Conservation (phyloP, 345 rosid genomes). For the Populus davidiana region DNA sequence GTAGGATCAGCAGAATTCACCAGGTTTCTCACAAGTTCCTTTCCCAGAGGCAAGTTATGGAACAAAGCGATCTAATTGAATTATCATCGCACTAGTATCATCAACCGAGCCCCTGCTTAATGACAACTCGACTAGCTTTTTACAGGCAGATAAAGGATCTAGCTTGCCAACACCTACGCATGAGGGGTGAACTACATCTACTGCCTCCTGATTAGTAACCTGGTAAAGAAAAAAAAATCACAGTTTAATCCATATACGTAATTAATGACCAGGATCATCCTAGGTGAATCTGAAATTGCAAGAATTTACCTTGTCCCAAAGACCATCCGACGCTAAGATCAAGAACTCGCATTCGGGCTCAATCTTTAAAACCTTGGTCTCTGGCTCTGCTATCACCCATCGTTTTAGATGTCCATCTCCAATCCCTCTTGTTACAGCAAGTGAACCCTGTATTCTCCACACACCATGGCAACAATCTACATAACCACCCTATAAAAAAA, state of each 20-base stretch:
- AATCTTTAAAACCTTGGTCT: conserved; percentile 46
- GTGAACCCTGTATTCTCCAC: conserved; percentile 82
- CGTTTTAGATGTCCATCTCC: conserved; percentile 68
- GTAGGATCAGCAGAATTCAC: conserved; percentile 13
- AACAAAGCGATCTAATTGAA: conserved; percentile 42
- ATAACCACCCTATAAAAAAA: conserved; percentile 63
- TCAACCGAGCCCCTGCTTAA: conserved; percentile 59
- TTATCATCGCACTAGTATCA: conserved; percentile 68
- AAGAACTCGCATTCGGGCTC: conserved; percentile 65
- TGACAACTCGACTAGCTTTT: conserved; percentile 64
- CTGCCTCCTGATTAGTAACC: conserved; percentile 84
- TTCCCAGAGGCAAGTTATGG: not conserved
- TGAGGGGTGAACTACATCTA: conserved; percentile 57
- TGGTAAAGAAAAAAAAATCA: conserved; percentile 13
- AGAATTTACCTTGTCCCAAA: conserved; percentile 76
- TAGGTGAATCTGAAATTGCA: not conserved
- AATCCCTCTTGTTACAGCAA: conserved; percentile 80
- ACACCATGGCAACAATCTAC: conserved; percentile 64
- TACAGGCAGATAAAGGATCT: conserved; percentile 49
- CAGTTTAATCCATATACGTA: not conserved
- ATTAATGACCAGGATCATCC: not conserved
- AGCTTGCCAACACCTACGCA: conserved; percentile 42
- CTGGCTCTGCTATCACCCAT: conserved; percentile 85
- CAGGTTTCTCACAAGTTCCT: not conserved
- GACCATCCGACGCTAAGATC: conserved; percentile 82